Conservation (phyloP, 164 flowering plant genomes). For the Stephania cephalantha region DNA sequence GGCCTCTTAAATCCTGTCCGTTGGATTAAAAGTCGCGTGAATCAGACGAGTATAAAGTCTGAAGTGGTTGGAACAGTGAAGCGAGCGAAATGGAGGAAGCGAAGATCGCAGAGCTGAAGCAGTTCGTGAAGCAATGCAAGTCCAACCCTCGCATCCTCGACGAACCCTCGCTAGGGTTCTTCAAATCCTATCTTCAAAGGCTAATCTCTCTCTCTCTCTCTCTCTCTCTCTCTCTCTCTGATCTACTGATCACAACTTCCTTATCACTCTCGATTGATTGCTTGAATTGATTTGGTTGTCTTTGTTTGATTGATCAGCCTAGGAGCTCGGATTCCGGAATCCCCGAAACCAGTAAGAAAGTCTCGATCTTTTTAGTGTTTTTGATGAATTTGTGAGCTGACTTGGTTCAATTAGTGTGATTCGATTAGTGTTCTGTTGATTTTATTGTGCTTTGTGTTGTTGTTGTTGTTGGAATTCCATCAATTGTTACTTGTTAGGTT, state of each 20-base stretch:
- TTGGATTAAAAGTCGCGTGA: too few relatives aligned
- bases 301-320: conserved; percentile 21
- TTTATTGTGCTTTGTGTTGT: too few relatives aligned
- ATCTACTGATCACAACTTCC: background rate
- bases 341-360: conserved; percentile 26
- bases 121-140: conserved; percentile 42
- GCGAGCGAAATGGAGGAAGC: conserved; percentile 25
- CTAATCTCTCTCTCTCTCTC: conserved; percentile 3
- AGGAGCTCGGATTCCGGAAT: conserved; percentile 44
- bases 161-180: conserved; percentile 49
- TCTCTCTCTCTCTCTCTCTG: background rate
- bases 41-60: too few relatives aligned
- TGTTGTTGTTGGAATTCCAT: too few relatives aligned
- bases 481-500: too few relatives aligned
- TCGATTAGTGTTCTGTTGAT: too few relatives aligned
- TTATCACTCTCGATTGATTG: background rate
- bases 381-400: too few relatives aligned
- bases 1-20: too few relatives aligned
- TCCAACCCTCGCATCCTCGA: conserved; percentile 51
- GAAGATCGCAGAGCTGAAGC: conserved; percentile 37
- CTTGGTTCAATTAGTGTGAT: too few relatives aligned
- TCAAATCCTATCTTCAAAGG: conserved; percentile 57
- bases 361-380: too few relatives aligned
- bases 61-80: background rate
- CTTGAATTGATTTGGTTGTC: background rate